Base-by-base conservation (phyloP, 495 filamentous ascomycete species). In the Aspergillus baeticus region DNA sequence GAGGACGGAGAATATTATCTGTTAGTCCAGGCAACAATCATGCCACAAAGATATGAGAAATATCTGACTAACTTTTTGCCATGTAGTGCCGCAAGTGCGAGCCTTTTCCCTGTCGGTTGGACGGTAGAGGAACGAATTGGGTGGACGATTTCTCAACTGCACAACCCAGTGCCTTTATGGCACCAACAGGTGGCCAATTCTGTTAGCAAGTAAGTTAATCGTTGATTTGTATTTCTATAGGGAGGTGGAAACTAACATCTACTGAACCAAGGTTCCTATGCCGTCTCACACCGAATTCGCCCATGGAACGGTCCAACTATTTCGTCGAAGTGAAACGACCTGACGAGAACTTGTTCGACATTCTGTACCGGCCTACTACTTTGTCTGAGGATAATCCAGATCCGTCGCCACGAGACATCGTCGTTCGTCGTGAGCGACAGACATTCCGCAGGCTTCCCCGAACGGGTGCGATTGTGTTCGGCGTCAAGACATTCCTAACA, bases 101-200 rank as follows among this genome's bases (percentile, higher is more conserved):
- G 77, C 39, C 67, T 83, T 5, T 83, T 82, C 54, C 82, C 82
- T 0, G 77, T 79, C 1, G 82, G 81, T 13, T 85, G 82, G 82
- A 75, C 74, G 11, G 73, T 85, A 1, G 61, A 77, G 45, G 70
- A 81, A 51, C 74, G 81, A 17, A 83, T 85, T 48, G 81, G 80
- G 20, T 79, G 72, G 63, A 77, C 76, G 6, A 76, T 84, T 54
- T 75, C 74, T n/a, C 67, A 71, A 38, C 66, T 85, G 26, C 80
- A 84, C 52, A 64, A 62, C 18, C 75, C 78, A 2, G 79, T 84
- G 0, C 81, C 81, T 8, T 56, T 73, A 15, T 84, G 82, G 82
- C 71, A 83, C 23, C 70, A 80, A 51, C 78, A 83, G 51, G 68
- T 81, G 14, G 73, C 74, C 13, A 69, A 68, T 39, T 74, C 72